Evolutionary conservation across 495 filamentous ascomycete species (phyloP), one percentile per base, ranked within the genome.

Genomic region (Aspergillus conjunctus): DNA sequence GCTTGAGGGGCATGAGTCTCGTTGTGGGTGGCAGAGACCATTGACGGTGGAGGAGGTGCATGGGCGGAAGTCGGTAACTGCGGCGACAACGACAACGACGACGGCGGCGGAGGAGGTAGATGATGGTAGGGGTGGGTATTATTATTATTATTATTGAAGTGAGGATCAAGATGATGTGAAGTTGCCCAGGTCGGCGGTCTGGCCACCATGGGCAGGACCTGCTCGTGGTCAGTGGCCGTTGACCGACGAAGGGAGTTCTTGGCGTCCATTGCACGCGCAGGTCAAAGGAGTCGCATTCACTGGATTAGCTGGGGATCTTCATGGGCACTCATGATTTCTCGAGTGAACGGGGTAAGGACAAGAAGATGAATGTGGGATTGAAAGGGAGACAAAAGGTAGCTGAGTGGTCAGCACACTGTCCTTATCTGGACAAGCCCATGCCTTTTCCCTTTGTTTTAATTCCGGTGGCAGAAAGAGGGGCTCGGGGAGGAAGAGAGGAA

Each of bases 251-350:
- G 58, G 31, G 52, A 54, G 41, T 71, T 67, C 67, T 74, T 68
- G 68, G 71, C 63, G 53, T 73, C 69, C 73, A 77, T 77, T 53
- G 64, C 66, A 56, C 26, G 44, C 22, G 52, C 66, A 61, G 64
- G 53, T 58, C 26, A 62, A 58, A 59, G 61, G 44, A 41, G 46
- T 59, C 55, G 59, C 58, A 63, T 59, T 67, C 60, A 63, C 51
- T 63, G 63, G 46, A 57, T 63, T 55, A 56, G 58, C 34, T 55
- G 53, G 31, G 32, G 64, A 70, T 70, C 64, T 57, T 67, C 67
- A 58, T 62, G 54, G 58, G 50, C 39, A 54, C 39, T 66, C 63
- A 66, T 62, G 46, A 55, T 65, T 64, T 11, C 57, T 59, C 59
- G 41, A 52, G 26, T 45, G 37, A 45, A 41, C 32, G 58, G 58